Conservation (phyloP, 768 basidiomycete species). For the Tricholoma terreum region DNA sequence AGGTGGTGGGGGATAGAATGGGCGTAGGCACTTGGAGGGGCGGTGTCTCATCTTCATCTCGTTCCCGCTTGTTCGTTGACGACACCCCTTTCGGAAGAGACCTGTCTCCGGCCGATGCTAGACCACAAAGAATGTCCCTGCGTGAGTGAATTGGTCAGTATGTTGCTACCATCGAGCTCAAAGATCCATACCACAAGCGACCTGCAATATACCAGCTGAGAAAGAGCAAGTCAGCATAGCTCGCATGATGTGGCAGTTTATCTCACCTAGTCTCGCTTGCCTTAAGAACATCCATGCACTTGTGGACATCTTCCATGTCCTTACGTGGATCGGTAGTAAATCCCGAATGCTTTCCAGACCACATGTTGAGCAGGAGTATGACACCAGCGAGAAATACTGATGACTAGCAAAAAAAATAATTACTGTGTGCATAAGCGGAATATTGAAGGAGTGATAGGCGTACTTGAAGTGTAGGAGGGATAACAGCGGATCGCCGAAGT, state of each 20-base stretch:
- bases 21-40: constrained; percentile 2
- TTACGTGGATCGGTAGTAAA: constrained; percentile 44
- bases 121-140: constrained; percentile 70
- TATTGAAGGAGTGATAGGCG: neutral
- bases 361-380: constrained; percentile 64
- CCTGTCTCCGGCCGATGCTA: constrained; percentile 67
- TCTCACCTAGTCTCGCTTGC: constrained; percentile 37
- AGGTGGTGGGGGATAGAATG: neutral
- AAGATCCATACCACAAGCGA: constrained; percentile 36
- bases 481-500: constrained; percentile 29
- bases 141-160: constrained; percentile 5
- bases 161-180: constrained; percentile 16
- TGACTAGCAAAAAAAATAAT: constrained; percentile 24
- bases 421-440: neutral
- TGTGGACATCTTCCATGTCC: constrained; percentile 62
- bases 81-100: constrained; percentile 58
- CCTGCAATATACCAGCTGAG: constrained; percentile 43
- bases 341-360: constrained; percentile 59
- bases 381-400: constrained; percentile 46
- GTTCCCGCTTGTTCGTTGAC: constrained; percentile 53
- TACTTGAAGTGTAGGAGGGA: constrained; percentile 36
- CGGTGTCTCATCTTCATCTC: constrained; percentile 48
- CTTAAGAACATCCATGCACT: constrained; percentile 55
- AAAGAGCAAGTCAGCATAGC: neutral
- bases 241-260: constrained; percentile 14